Conservation (phyloP, 495 filamentous ascomycete species). For the Penicillium flavigenum region DNA sequence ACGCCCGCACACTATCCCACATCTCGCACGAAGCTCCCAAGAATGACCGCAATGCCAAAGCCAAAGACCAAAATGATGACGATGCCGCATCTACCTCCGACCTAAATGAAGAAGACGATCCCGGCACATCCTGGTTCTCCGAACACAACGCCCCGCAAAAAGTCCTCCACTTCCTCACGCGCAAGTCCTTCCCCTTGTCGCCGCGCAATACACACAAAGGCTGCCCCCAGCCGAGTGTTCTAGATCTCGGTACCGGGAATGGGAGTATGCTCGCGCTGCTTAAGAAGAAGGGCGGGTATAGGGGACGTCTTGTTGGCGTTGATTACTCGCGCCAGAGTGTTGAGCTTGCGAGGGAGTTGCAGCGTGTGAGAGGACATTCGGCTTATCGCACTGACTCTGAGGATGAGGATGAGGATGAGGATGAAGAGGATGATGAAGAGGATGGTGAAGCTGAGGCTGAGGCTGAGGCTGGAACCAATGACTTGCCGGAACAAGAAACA, state of each 20-base stretch:
- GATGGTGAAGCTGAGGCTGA: constrained; percentile 20
- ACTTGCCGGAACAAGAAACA: constrained; percentile 13
- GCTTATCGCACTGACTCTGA: constrained; percentile 41
- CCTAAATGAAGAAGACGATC: constrained; percentile 45
- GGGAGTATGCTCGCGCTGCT: constrained; percentile 82
- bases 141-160: constrained; percentile 53
- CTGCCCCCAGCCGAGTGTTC: constrained; percentile 45
- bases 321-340: constrained; percentile 81
- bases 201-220: constrained; percentile 29
- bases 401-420: constrained; percentile 34
- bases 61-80: constrained; percentile 2
- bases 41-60: not conserved
- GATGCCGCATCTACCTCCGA: constrained; percentile 15
- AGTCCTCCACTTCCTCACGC: constrained; percentile 45
- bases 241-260: constrained; percentile 88
- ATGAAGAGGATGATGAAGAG: constrained; percentile 11
- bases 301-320: constrained; percentile 72
- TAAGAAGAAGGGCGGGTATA: constrained; percentile 55
- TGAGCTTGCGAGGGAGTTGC: constrained; percentile 60
- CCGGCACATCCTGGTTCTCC: constrained; percentile 54
- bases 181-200: constrained; percentile 37
- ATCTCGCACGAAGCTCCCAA: constrained; percentile 26
- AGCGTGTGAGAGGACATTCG: constrained; percentile 39
- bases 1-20: constrained; percentile 44
- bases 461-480: constrained; percentile 7